Evolutionary conservation across 306 rosid genomes (phyloP).

Genomic region (Canavalia ensiformis): DNA sequence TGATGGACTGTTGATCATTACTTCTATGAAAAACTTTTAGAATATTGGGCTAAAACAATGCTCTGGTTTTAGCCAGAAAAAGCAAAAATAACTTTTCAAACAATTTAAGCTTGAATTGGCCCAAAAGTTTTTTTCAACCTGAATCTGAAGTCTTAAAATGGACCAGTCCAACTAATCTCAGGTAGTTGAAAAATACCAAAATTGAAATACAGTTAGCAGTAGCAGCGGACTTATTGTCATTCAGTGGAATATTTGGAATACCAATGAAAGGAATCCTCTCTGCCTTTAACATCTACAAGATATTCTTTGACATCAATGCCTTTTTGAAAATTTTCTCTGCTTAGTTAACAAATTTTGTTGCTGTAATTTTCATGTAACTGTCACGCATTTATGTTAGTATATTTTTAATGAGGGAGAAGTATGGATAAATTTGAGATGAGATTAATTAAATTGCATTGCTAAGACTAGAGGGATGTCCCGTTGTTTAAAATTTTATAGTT

Average conservation of each 20-base stretch:
- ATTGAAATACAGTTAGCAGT: not conserved
- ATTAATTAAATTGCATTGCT: slow-evolving; percentile 32
- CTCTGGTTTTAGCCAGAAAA: slow-evolving; percentile 7
- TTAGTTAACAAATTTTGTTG: not conserved
- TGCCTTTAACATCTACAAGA: not conserved
- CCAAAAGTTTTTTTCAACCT: not conserved
- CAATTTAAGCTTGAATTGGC: slow-evolving; percentile 29
- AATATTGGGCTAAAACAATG: slow-evolving; percentile 22
- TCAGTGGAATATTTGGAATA: not conserved
- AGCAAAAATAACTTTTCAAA: not conserved
- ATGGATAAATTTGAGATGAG: slow-evolving; percentile 13
- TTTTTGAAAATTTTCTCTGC: not conserved
- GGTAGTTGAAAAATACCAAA: not conserved
- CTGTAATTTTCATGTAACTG: slow-evolving; percentile 16
- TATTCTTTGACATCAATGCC: not conserved
- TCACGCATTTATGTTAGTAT: slow-evolving; percentile 3
- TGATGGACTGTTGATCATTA: slow-evolving; percentile 1
- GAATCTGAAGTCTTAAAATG: not conserved
- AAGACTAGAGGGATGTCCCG: not conserved
- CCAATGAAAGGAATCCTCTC: slow-evolving; percentile 11
- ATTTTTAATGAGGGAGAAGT: not conserved
- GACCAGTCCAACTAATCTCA: not conserved
- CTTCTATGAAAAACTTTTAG: slow-evolving; percentile 26
- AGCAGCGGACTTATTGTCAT: not conserved
- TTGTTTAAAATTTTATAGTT: slow-evolving; percentile 6